Conservation (phyloP, 2,329 filamentous ascomycete species). For the Tolypocladium paradoxum region DNA sequence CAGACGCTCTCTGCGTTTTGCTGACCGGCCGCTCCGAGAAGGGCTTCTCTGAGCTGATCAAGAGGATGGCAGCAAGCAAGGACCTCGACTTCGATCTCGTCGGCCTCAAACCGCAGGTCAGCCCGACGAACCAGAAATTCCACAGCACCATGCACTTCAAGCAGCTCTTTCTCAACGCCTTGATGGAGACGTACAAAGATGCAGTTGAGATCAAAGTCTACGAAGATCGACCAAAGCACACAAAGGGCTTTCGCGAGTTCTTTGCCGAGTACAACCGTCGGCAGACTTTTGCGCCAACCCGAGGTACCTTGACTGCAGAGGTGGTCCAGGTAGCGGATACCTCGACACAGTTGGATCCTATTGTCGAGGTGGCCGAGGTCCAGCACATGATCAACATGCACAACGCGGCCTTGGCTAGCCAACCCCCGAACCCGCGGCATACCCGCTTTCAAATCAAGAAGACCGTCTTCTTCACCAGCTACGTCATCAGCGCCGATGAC, state of each 20-base stretch:
- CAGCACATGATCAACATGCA: constrained; percentile 85
- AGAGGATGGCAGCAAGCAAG: constrained; percentile 68
- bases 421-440: constrained; percentile 23
- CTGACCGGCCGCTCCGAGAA: constrained; percentile 77
- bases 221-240: constrained; percentile 56
- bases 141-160: constrained; percentile 85
- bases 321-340: constrained; percentile 79
- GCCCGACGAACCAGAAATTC: constrained; percentile 71
- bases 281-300: constrained; percentile 36
- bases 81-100: constrained; percentile 80
- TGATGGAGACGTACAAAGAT: constrained; percentile 76
- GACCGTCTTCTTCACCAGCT: constrained; percentile 84
- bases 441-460: constrained; percentile 64
- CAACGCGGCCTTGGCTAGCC: constrained; percentile 44
- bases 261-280: constrained; percentile 64
- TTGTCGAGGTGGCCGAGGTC: constrained; percentile 70
- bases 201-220: constrained; percentile 76
- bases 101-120: constrained; percentile 73
- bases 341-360: constrained; percentile 62
- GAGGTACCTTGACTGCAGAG: constrained; percentile 61
- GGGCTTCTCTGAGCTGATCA: constrained; percentile 68
- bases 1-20: constrained; percentile 74
- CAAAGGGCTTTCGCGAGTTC: constrained; percentile 76
- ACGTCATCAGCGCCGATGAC: constrained; percentile 66
- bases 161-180: constrained; percentile 65